Evolutionary conservation across 164 flowering plant species (phyloP).

Genomic region (Vitis rupestris): DNA sequence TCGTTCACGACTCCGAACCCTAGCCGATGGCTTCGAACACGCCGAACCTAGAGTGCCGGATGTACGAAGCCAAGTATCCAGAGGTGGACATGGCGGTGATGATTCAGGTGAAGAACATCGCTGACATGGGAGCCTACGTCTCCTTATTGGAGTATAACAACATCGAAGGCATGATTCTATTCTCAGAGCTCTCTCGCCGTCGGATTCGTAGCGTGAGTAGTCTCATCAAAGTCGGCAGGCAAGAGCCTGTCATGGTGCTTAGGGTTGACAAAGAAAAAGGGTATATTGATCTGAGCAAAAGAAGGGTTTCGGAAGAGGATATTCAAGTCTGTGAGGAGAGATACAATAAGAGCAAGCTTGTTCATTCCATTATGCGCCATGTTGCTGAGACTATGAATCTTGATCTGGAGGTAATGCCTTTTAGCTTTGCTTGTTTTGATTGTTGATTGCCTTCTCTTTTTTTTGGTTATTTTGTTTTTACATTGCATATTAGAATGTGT

Average conservation of each 20-base stretch:
- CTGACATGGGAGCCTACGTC: conserved; percentile 93
- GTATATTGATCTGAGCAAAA: conserved; percentile 84
- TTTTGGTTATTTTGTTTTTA: not conserved
- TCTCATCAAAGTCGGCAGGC: conserved; percentile 83
- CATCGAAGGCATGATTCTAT: conserved; percentile 93
- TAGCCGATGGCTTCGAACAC: conserved; percentile 45
- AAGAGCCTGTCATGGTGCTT: conserved; percentile 95
- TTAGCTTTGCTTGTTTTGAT: not conserved
- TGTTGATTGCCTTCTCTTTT: not conserved
- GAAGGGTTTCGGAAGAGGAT: conserved; percentile 89
- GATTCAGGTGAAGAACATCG: conserved; percentile 94
- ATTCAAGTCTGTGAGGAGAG: conserved; percentile 84
- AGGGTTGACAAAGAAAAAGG: conserved; percentile 91
- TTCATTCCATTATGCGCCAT: conserved; percentile 94
- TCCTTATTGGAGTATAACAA: conserved; percentile 92
- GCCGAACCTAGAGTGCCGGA: conserved; percentile 86
- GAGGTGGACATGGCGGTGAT: conserved; percentile 94
- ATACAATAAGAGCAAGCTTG: conserved; percentile 94
- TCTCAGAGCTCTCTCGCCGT: conserved; percentile 94
- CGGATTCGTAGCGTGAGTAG: conserved; percentile 89
- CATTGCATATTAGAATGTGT: too few relatives aligned
- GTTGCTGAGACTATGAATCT: conserved; percentile 79
- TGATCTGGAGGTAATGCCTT: conserved; percentile 69
- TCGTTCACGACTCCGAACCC: not conserved
- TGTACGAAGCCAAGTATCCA: conserved; percentile 90